A percentile compares a stretch with the other conserved stretches of the same genome.
Evolutionary conservation across 225 moss, liverwort and hornwort genomes (phyloP).

Genomic region (Polytrichum commune): DNA sequence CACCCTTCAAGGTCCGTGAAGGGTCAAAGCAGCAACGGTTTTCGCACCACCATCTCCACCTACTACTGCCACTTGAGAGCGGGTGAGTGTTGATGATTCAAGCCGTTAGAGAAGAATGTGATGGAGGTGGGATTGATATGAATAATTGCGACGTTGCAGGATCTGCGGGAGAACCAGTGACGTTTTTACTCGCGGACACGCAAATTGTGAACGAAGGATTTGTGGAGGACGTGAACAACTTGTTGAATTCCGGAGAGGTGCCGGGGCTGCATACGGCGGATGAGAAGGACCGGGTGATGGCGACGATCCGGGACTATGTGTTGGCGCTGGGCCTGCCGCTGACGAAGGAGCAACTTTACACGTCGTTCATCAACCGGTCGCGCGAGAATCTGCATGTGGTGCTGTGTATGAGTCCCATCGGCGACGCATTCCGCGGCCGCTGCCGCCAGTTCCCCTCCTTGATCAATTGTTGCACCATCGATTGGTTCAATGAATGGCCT

Average conservation of each 20-base stretch:
- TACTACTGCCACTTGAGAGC: too few species aligned
- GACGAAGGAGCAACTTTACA: conserved; percentile 83
- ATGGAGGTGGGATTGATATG: too few species aligned
- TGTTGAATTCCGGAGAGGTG: conserved; percentile 90
- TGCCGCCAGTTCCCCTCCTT: conserved; percentile 88
- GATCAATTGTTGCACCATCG: conserved; percentile 86
- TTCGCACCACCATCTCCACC: too few species aligned
- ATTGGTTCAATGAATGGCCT: conserved; percentile 97
- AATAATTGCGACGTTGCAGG: conserved; percentile 19
- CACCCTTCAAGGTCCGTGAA: too few species aligned
- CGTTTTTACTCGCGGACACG: conserved; percentile 81
- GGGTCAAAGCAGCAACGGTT: too few species aligned
- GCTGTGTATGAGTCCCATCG: conserved; percentile 89
- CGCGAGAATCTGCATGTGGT: conserved; percentile 84
- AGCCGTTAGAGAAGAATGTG: too few species aligned
- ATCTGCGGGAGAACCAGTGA: conserved; percentile 58
- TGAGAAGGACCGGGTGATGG: conserved; percentile 74
- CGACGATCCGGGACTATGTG: conserved; percentile 70
- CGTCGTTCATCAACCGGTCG: conserved; percentile 76
- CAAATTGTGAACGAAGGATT: conserved; percentile 97
- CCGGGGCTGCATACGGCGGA: conserved; percentile 73
- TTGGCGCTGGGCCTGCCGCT: conserved; percentile 62
- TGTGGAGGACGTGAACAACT: conserved; percentile 85
- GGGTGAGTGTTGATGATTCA: too few species aligned
- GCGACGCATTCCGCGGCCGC: conserved; percentile 66